Percentiles rank a stretch among this genome's conserved stretches.
Conservation (phyloP, 441 rosid genomes). For the Erodium texanum region DNA sequence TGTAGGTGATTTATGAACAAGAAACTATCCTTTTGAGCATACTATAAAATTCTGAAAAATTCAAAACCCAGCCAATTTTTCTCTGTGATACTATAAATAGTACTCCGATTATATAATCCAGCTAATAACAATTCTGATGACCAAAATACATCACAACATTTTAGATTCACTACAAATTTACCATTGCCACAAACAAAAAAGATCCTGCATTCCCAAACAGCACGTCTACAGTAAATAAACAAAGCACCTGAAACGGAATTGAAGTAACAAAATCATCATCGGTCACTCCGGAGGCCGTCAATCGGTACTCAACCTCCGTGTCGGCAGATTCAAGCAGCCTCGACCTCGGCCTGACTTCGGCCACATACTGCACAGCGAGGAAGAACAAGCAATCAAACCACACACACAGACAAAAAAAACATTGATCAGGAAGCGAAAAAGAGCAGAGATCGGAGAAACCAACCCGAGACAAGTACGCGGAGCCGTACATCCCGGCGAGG, state of each 20-base stretch:
- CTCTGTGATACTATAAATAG: neutral
- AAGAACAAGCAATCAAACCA: neutral
- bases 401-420: neutral
- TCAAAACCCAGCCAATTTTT: neutral
- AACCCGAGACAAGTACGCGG: conserved; percentile 40
- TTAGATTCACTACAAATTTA: neutral
- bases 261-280: conserved; percentile 42
- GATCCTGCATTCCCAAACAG: neutral
- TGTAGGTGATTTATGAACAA: neutral
- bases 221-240: neutral
- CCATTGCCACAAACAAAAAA: neutral
- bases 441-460: neutral
- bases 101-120: neutral
- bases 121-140: neutral
- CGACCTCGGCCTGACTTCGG: conserved; percentile 14
- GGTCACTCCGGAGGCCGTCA: conserved; percentile 33
- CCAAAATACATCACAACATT: neutral
- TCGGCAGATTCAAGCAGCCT: conserved; percentile 29
- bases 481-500: conserved; percentile 37
- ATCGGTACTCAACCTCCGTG: conserved; percentile 18
- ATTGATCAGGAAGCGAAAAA: conserved; percentile 11
- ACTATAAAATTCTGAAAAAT: too few species aligned
- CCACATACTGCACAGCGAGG: conserved; percentile 17
- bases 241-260: conserved; percentile 57
- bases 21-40: too few species aligned